phyloP scores from a whole-genome alignment of 805 yeast genomes.

The Metschnikowia matae region DNA sequence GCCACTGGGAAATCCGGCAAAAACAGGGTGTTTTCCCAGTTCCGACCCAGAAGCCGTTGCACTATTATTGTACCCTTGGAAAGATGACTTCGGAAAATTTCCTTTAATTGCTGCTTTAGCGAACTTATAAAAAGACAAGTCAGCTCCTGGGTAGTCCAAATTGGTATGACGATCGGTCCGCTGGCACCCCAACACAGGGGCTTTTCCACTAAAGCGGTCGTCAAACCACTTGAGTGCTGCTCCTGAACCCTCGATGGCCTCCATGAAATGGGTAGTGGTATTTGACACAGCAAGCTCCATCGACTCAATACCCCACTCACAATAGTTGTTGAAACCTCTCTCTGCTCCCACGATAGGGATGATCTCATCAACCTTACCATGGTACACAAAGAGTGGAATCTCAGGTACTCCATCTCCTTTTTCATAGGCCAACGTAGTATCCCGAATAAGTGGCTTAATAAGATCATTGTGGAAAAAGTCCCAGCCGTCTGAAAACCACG shows the following conservation, averaged over 20 bases:
- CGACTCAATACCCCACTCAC: constrained; percentile 25
- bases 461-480: not conserved
- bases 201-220: constrained; percentile 10
- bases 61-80: not conserved
- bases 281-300: constrained; percentile 25
- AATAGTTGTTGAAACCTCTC: constrained; percentile 25
- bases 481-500: not conserved
- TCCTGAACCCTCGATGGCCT: constrained; percentile 12
- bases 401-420: constrained; percentile 16
- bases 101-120: not conserved
- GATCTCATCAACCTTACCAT: constrained; percentile 21
- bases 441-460: not conserved
- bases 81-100: too few species aligned
- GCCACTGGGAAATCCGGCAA: not conserved
- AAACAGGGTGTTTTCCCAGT: not conserved
- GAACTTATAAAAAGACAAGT: constrained; percentile 2
- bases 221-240: constrained; percentile 14
- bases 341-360: constrained; percentile 20
- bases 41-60: not conserved
- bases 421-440: constrained; percentile 6
- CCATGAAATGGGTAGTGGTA: constrained; percentile 25
- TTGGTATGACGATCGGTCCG: constrained; percentile 10
- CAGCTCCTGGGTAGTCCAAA: constrained; percentile 12
- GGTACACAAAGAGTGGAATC: constrained; percentile 25
- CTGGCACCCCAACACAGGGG: constrained; percentile 10